A percentile compares a stretch with the other conserved stretches of the same genome.
phyloP scores from a whole-genome alignment of 768 basidiomycete genomes.

The Podaxis pistillaris region DNA sequence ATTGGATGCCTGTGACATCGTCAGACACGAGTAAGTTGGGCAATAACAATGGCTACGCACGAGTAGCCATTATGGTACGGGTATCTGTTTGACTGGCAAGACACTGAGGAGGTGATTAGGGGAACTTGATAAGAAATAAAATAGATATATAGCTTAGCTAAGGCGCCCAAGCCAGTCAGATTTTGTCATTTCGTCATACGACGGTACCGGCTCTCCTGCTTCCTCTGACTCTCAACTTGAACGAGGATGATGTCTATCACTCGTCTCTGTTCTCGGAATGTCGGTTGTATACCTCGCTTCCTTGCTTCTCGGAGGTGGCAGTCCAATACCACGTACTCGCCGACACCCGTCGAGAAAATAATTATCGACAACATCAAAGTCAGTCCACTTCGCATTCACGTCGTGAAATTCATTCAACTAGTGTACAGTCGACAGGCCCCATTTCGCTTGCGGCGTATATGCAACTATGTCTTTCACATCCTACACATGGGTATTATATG shows the following conservation, averaged over 20 bases:
- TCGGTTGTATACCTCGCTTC: conserved; percentile 10
- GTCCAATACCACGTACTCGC: conserved; percentile 14
- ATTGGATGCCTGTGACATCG: conserved; percentile 71
- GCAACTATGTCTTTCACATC: conserved; percentile 88
- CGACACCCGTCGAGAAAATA: conserved; percentile 59
- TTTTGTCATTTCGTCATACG: conserved; percentile 14
- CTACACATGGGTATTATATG: conserved; percentile 92
- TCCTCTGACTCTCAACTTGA: neutral
- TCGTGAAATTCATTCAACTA: neutral
- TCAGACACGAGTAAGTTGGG: conserved; percentile 14
- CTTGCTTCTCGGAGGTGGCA: conserved; percentile 1
- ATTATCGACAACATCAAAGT: conserved; percentile 75
- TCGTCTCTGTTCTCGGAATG: conserved; percentile 11
- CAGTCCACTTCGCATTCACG: conserved; percentile 11
- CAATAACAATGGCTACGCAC: conserved; percentile 28
- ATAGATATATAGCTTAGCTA: conserved; percentile 9
- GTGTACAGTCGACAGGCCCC: conserved; percentile 77
- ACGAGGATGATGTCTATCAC: conserved; percentile 5
- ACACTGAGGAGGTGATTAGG: neutral
- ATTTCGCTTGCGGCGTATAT: conserved; percentile 88
- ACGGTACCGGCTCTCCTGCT: conserved; percentile 11
- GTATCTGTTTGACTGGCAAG: neutral
- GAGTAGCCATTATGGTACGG: conserved; percentile 43
- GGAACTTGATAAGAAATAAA: conserved; percentile 8
- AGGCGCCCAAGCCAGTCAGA: conserved; percentile 22